Percentiles rank a stretch among this genome's conserved stretches.
phyloP scores from a whole-genome alignment of 306 rosid genomes.

The Vachellia pachyceras region DNA sequence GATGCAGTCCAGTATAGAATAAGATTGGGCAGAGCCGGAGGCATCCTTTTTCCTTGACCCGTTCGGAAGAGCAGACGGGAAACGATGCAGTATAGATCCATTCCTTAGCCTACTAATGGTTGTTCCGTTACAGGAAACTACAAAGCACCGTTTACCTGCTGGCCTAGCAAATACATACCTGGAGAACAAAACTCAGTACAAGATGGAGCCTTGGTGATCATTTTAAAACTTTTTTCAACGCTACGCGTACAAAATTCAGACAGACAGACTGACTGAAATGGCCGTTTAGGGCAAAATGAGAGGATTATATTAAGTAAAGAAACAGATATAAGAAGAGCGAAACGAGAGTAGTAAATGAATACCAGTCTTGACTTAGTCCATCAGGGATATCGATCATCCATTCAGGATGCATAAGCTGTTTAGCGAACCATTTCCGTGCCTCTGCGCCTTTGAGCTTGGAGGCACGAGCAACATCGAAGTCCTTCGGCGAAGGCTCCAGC shows the following conservation, averaged over 20 bases:
- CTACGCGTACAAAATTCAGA: neutral
- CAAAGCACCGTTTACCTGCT: slow-evolving; percentile 89
- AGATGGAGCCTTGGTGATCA: neutral
- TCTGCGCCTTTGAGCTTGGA: slow-evolving; percentile 61
- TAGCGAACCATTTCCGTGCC: slow-evolving; percentile 92
- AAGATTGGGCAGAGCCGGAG: slow-evolving; percentile 75
- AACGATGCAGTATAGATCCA: slow-evolving; percentile 81
- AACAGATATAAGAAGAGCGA: slow-evolving; percentile 2
- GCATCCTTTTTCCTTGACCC: slow-evolving; percentile 66
- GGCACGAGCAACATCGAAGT: slow-evolving; percentile 45
- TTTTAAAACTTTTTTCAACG: neutral
- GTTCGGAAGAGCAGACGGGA: slow-evolving; percentile 85
- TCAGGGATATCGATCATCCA: slow-evolving; percentile 97
- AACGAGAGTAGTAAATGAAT: neutral
- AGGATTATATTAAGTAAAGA: neutral
- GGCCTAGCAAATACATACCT: slow-evolving; percentile 95
- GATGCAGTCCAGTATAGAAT: slow-evolving; percentile 86
- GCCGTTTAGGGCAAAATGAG: neutral
- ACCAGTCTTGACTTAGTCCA: slow-evolving; percentile 74
- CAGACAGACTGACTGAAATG: neutral
- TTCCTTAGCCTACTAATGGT: slow-evolving; percentile 83
- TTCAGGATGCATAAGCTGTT: slow-evolving; percentile 92
- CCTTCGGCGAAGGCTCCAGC: slow-evolving; percentile 35
- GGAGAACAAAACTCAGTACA: slow-evolving; percentile 15
- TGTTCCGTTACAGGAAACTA: slow-evolving; percentile 79